These are phyloP conservation scores for Persicaria tinctoria DNA, from an alignment of 148 eudicot species.

Conservation along the genomic window DNA sequence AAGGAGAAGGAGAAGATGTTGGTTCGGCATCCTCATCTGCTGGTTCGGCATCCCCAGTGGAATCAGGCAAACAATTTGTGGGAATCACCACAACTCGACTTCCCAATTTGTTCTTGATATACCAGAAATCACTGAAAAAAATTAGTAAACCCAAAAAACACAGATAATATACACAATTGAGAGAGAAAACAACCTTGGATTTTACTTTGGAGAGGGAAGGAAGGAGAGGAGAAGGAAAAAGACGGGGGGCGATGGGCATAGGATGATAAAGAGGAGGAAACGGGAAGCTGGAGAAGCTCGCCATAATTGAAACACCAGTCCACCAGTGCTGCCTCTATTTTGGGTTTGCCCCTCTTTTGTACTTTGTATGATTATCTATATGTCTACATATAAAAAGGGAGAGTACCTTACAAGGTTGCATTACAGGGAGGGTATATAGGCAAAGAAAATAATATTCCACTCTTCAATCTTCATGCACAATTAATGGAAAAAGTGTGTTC, in stretches of 20 bases:
- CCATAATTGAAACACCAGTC: slow-evolving; percentile 8
- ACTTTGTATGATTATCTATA: too few relatives aligned
- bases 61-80: slow-evolving; percentile 29
- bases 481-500: too few relatives aligned
- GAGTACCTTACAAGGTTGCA: too few relatives aligned
- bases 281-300: slow-evolving; percentile 22
- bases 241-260: slow-evolving; percentile 7
- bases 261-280: slow-evolving; percentile 14
- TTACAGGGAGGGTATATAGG: too few relatives aligned
- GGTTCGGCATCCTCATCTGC: slow-evolving; percentile 19
- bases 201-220: slow-evolving; percentile 23
- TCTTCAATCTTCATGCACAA: too few relatives aligned
- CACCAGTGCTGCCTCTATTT: neutral
- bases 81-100: slow-evolving; percentile 21
- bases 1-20: slow-evolving; percentile 23
- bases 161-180: neutral
- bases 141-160: neutral
- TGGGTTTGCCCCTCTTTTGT: neutral
- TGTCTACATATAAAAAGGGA: too few relatives aligned
- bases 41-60: slow-evolving; percentile 24
- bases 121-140: neutral
- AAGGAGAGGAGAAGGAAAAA: slow-evolving; percentile 10
- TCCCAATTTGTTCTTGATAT: neutral
- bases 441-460: too few relatives aligned
- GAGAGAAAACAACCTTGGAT: slow-evolving; percentile 3